Base-by-base conservation (phyloP, 352 stramenopile species). In the Phytophthora foliorum region DNA sequence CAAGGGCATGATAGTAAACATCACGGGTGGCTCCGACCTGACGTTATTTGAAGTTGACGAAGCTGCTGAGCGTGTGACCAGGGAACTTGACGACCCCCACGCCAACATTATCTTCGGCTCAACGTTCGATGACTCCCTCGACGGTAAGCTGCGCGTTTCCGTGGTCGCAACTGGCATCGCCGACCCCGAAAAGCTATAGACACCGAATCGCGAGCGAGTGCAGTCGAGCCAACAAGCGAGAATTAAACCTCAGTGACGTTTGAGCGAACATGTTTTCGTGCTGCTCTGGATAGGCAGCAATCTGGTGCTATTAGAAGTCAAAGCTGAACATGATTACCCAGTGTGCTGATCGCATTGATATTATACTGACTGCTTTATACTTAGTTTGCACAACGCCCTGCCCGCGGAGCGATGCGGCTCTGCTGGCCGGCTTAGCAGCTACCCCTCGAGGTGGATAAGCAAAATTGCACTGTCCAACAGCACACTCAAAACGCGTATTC, bases 1-100 rank as follows among this genome's bases (percentile, higher is more conserved):
- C 46, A 97, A 97, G 77, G 94, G 96, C 25, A 90, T 99, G 81
- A 86, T 99, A 51, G 91, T 99, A 50, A 98, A 98, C 73, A 98
- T 99, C 67, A 97, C 92, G 7, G 96, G 96, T 19, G 94, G 95
- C 41, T 86, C 88, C 16, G 96, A 99, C 67, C 77, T 99, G 81
- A 97, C 90, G 60, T 81, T 99, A 31, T 95, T 97, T 65, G 91
- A 97, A 70, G 91, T 97, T 27, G 90, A 97, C 59, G 85, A 95
- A 57, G 91, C 91, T 16, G 89, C 88, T 7, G 89, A 95, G 27
- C 84, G 90, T 45, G 87, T 97, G 53, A 97, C 88, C 6, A 74
- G 84, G 66, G 91, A 97, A 66, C 83, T 97, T 16, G 88, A 96
- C 29, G 89, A 97, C 50, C 82, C 85, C 4, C 84, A 94, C 49